Evolutionary conservation across 176 grass and related monocot species (phyloP).

Genomic region (Melocanna baccifera): DNA sequence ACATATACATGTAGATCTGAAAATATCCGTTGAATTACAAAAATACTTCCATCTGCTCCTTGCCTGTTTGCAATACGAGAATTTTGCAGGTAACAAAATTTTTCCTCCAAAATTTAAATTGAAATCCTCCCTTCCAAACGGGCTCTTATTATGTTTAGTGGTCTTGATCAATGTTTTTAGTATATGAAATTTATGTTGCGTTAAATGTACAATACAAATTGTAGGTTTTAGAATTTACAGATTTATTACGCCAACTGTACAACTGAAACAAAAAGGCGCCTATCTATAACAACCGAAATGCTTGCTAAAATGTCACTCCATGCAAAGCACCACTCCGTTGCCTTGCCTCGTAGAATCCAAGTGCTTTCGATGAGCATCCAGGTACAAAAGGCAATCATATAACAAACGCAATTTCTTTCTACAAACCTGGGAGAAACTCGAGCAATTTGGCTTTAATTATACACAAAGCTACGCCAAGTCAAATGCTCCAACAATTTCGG

Average conservation of each 20-base stretch:
- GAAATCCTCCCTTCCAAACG: background rate
- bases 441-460: background rate
- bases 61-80: background rate
- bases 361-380: background rate
- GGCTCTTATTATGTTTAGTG: too few relatives aligned
- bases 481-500: background rate
- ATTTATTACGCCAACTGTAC: background rate
- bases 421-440: background rate
- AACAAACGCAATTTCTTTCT: background rate
- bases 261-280: too few relatives aligned
- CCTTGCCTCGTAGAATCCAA: background rate
- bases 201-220: background rate
- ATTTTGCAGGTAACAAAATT: background rate
- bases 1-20: background rate
- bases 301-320: conserved; percentile 13
- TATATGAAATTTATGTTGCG: too few relatives aligned
- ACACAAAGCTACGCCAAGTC: background rate
- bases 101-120: background rate
- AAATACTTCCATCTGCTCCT: background rate
- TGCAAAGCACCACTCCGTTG: background rate
- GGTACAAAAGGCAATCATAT: background rate
- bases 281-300: too few relatives aligned
- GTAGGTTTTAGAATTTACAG: background rate
- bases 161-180: too few relatives aligned
- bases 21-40: background rate